Conservation (phyloP, 2,329 filamentous ascomycete species). For the Fusarium dlaminii region DNA sequence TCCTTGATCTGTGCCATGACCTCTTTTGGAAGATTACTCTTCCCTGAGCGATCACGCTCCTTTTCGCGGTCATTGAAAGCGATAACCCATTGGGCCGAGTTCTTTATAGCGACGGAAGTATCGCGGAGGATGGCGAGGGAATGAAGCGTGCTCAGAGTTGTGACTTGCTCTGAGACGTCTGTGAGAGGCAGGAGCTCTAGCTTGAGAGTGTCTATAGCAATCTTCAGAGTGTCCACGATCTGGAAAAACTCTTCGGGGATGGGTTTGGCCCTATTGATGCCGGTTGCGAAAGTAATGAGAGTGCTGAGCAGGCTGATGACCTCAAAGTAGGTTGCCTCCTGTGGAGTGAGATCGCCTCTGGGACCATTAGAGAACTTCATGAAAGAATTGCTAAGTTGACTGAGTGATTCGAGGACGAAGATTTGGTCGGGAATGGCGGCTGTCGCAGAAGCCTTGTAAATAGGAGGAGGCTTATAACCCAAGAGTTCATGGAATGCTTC, state of each 20-base stretch:
- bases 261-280: constrained; percentile 37
- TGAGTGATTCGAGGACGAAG: constrained; percentile 55
- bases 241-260: constrained; percentile 40
- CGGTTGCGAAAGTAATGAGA: constrained; percentile 44
- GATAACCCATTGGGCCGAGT: constrained; percentile 48
- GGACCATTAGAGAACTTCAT: constrained; percentile 50
- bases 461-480: constrained; percentile 57
- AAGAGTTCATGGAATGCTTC: constrained; percentile 64
- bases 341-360: constrained; percentile 48
- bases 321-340: constrained; percentile 57
- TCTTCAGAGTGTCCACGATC: constrained; percentile 35
- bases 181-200: constrained; percentile 21
- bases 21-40: constrained; percentile 52
- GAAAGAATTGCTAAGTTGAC: constrained; percentile 55
- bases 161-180: constrained; percentile 29
- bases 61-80: constrained; percentile 51
- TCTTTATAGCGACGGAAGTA: constrained; percentile 47
- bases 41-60: constrained; percentile 52
- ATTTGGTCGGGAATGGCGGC: constrained; percentile 54
- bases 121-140: constrained; percentile 51
- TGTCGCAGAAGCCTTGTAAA: constrained; percentile 58
- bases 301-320: constrained; percentile 53
- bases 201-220: constrained; percentile 27
- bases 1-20: constrained; percentile 48
- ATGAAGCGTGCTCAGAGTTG: constrained; percentile 49